Evolutionary conservation across 2,329 filamentous ascomycete species (phyloP).

Genomic region (Pseudogymnoascus sp.): DNA sequence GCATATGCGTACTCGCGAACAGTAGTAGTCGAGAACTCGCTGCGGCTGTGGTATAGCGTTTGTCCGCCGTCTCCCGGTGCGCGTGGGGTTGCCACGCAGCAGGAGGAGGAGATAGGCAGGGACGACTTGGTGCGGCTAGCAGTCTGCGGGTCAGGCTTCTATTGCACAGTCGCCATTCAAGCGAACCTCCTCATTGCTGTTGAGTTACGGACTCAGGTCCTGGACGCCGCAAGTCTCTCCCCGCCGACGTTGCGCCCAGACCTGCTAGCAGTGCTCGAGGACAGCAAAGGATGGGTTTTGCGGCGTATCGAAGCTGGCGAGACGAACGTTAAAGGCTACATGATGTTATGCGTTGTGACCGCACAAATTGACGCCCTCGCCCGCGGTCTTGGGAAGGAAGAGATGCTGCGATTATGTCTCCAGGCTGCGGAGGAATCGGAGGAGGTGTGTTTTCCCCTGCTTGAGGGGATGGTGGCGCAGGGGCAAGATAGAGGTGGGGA

Average conservation of each 20-base stretch:
- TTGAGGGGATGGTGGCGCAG: slow-evolving; percentile 27
- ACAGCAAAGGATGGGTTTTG: slow-evolving; percentile 31
- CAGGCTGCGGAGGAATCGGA: slow-evolving; percentile 31
- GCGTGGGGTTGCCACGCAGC: slow-evolving; percentile 10
- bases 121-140: slow-evolving; percentile 33
- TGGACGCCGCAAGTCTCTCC: slow-evolving; percentile 34
- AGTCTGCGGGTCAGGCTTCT: slow-evolving; percentile 34
- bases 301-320: slow-evolving; percentile 34
- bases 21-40: slow-evolving; percentile 37
- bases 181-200: slow-evolving; percentile 31
- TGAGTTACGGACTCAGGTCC: slow-evolving; percentile 34
- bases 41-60: slow-evolving; percentile 35
- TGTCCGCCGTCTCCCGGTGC: slow-evolving; percentile 28
- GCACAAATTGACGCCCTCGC: slow-evolving; percentile 36
- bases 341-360: slow-evolving; percentile 29
- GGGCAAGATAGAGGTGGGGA: slow-evolving; percentile 11
- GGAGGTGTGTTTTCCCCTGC: slow-evolving; percentile 27
- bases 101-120: background rate
- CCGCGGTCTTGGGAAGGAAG: slow-evolving; percentile 28
- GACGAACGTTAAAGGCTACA: slow-evolving; percentile 35
- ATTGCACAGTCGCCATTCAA: slow-evolving; percentile 30
- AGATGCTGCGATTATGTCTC: slow-evolving; percentile 29
- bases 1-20: slow-evolving; percentile 43
- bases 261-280: slow-evolving; percentile 34
- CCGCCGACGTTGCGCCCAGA: slow-evolving; percentile 32